Evolutionary conservation across 192 early-diverging fungal species (phyloP).

Genomic region (Backusella tuberculispora): DNA sequence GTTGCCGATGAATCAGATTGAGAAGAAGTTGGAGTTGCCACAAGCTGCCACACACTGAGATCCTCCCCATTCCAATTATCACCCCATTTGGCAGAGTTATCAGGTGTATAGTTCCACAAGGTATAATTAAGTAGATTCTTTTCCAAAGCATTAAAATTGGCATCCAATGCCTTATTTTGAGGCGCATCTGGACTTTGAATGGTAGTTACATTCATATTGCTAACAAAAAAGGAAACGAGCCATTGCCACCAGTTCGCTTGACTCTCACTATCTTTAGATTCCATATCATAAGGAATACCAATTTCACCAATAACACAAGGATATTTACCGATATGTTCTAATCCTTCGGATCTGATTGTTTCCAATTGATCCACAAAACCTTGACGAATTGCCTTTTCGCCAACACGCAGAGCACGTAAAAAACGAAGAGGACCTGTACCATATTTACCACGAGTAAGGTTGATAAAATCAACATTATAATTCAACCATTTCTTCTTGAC

Average conservation of each 20-base stretch:
- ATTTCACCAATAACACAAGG: conserved; percentile 56
- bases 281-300: conserved; percentile 60
- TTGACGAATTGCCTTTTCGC: conserved; percentile 55
- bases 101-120: conserved; percentile 61
- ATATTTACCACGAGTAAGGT: conserved; percentile 59
- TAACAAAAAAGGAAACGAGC: conserved; percentile 7
- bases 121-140: conserved; percentile 52
- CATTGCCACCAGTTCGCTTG: conserved; percentile 19
- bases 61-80: conserved; percentile 63
- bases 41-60: conserved; percentile 45
- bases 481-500: conserved; percentile 61
- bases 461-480: conserved; percentile 60
- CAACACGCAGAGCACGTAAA: conserved; percentile 51
- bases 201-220: conserved; percentile 11
- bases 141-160: conserved; percentile 51
- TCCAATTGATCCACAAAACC: conserved; percentile 54
- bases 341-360: conserved; percentile 50
- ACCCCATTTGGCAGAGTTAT: conserved; percentile 51
- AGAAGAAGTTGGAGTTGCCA: not conserved
- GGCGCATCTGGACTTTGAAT: conserved; percentile 37
- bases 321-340: conserved; percentile 46
- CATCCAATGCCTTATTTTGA: conserved; percentile 62
- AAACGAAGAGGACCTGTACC: conserved; percentile 44
- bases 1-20: not conserved
- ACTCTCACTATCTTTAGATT: conserved; percentile 35